Percentiles rank a stretch among this genome's conserved stretches.
Evolutionary conservation across 2,329 filamentous ascomycete genomes (phyloP).

Genomic region (Neofusicoccum umdonicola): DNA sequence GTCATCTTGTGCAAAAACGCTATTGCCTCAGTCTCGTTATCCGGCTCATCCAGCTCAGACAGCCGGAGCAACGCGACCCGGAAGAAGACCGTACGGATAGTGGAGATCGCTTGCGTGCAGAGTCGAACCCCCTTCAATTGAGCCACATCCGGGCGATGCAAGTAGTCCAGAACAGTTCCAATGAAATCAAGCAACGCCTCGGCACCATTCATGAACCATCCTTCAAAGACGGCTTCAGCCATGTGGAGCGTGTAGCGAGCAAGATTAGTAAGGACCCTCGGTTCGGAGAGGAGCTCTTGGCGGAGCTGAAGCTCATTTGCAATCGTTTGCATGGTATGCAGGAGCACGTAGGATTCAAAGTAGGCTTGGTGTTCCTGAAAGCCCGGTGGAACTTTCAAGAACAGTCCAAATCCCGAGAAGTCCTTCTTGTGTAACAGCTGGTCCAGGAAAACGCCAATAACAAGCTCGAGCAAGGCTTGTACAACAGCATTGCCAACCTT

Average conservation of each 20-base stretch:
- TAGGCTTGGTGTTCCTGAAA: slow-evolving; percentile 94
- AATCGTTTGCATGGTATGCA: slow-evolving; percentile 69
- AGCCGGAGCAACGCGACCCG: slow-evolving; percentile 76
- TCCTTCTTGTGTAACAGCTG: slow-evolving; percentile 85
- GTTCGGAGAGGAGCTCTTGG: slow-evolving; percentile 68
- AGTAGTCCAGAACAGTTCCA: slow-evolving; percentile 80
- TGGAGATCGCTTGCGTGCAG: slow-evolving; percentile 77
- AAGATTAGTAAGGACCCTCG: slow-evolving; percentile 81
- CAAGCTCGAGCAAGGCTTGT: slow-evolving; percentile 73
- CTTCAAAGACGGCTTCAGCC: slow-evolving; percentile 88
- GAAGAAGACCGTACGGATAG: slow-evolving; percentile 74
- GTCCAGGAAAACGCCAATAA: slow-evolving; percentile 78
- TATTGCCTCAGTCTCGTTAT: slow-evolving; percentile 62
- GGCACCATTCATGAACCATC: slow-evolving; percentile 90
- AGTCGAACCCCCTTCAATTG: slow-evolving; percentile 84
- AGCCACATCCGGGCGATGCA: slow-evolving; percentile 81
- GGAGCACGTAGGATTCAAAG: slow-evolving; percentile 86
- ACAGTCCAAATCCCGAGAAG: slow-evolving; percentile 82
- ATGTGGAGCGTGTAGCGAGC: slow-evolving; percentile 77
- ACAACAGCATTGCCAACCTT: slow-evolving; percentile 67
- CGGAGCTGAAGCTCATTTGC: slow-evolving; percentile 68
- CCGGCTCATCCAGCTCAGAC: slow-evolving; percentile 73
- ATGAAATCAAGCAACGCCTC: slow-evolving; percentile 81
- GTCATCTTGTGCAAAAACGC: slow-evolving; percentile 79
- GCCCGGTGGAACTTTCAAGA: slow-evolving; percentile 83